A percentile compares a stretch with the other conserved stretches of the same genome.
phyloP scores from a whole-genome alignment of 176 grass and related monocot species.

The Juncus inflexus region DNA sequence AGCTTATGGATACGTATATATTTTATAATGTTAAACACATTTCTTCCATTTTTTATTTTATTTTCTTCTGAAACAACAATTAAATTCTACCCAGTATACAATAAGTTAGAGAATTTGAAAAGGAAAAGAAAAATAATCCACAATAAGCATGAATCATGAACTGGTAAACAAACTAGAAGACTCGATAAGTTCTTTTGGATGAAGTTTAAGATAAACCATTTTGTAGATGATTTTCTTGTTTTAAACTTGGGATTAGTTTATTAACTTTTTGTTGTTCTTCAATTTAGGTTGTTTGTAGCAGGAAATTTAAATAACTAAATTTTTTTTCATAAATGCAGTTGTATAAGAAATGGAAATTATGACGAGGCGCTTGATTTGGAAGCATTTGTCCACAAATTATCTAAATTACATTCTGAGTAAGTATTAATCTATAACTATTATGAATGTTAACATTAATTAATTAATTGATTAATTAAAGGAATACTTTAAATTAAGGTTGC shows the following conservation, averaged over 20 bases:
- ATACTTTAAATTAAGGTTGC: conserved; percentile 57
- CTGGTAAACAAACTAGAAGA: too few species aligned
- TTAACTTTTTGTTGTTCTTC: not conserved
- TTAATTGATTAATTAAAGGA: conserved; percentile 17
- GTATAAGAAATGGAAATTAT: conserved; percentile 98
- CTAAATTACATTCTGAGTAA: conserved; percentile 90
- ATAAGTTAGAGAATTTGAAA: too few species aligned
- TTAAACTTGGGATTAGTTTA: not conserved
- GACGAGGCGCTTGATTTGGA: conserved; percentile 97
- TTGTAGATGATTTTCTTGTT: too few species aligned
- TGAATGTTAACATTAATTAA: conserved; percentile 28
- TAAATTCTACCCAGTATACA: not conserved
- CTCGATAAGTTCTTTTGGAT: too few species aligned
- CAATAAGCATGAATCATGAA: too few species aligned
- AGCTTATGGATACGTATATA: conserved; percentile 95
- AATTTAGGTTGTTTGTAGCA: conserved; percentile 14
- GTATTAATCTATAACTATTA: conserved; percentile 21
- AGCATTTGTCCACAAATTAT: conserved; percentile 85
- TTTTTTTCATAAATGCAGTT: conserved; percentile 43
- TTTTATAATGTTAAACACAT: conserved; percentile 1
- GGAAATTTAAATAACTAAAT: conserved; percentile 6
- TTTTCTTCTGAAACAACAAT: not conserved
- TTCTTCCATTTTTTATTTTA: conserved; percentile 1
- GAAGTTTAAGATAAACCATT: too few species aligned
- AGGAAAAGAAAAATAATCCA: too few species aligned